Evolutionary conservation across 192 early-diverging fungal species (phyloP).

Genomic region (Thamnidium elegans): DNA sequence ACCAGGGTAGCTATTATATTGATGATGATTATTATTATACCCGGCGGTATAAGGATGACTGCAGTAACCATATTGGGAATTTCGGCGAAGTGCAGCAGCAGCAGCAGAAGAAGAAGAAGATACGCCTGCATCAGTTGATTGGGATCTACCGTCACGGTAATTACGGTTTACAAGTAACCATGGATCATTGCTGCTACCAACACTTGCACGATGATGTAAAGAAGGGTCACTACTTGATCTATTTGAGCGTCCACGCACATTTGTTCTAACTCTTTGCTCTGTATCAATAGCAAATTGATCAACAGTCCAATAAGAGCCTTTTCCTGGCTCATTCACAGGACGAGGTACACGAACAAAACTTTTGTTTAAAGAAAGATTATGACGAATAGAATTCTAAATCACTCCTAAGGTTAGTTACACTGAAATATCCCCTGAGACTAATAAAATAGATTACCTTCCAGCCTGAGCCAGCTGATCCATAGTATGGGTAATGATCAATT

Average conservation of each 20-base stretch:
- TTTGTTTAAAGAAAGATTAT: slow-evolving; percentile 81
- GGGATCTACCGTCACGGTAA: slow-evolving; percentile 19
- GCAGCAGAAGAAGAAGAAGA: slow-evolving; percentile 1
- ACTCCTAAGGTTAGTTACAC: slow-evolving; percentile 1
- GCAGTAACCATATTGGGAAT: slow-evolving; percentile 10
- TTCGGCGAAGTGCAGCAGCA: slow-evolving; percentile 13
- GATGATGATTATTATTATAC: slow-evolving; percentile 2
- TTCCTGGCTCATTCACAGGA: slow-evolving; percentile 81
- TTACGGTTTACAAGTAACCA: slow-evolving; percentile 8
- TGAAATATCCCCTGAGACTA: neutral
- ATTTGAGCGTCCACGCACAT: slow-evolving; percentile 27
- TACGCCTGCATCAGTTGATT: slow-evolving; percentile 11
- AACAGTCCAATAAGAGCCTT: slow-evolving; percentile 82
- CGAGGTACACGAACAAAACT: slow-evolving; percentile 76
- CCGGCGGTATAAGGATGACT: slow-evolving; percentile 10
- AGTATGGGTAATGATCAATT: slow-evolving; percentile 72
- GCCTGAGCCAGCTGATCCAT: slow-evolving; percentile 59
- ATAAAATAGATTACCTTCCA: slow-evolving; percentile 58
- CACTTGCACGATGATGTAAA: neutral
- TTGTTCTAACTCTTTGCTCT: slow-evolving; percentile 19
- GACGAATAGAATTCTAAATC: slow-evolving; percentile 82
- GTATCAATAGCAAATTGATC: slow-evolving; percentile 47
- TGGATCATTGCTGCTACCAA: slow-evolving; percentile 5
- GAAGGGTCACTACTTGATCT: slow-evolving; percentile 28
- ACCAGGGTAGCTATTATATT: neutral